phyloP scores from a whole-genome alignment of 257 asterid genomes.

The Solanum virginianum region DNA sequence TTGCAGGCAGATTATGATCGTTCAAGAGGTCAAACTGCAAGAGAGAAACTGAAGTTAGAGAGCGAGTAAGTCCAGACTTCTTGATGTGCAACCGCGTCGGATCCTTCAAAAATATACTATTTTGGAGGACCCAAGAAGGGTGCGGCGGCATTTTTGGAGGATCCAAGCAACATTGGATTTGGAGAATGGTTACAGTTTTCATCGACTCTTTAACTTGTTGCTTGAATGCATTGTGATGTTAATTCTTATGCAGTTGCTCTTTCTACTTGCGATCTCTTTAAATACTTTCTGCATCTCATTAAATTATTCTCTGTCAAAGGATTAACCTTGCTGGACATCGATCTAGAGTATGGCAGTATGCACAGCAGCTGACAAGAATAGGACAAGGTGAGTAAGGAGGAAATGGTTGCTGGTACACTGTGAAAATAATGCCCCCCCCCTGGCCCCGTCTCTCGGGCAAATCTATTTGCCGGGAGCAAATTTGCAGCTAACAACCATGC shows the following conservation, averaged over 20 bases:
- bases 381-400: slow-evolving; percentile 71
- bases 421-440: not conserved
- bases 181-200: not conserved
- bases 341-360: slow-evolving; percentile 78
- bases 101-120: not conserved
- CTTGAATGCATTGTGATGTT: not conserved
- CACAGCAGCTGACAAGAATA: slow-evolving; percentile 64
- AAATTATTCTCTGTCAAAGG: slow-evolving; percentile 30
- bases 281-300: slow-evolving; percentile 4
- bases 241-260: not conserved
- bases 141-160: not conserved
- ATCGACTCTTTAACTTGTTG: not conserved
- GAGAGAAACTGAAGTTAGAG: slow-evolving; percentile 62
- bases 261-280: not conserved
- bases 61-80: slow-evolving; percentile 45
- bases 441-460: too few species aligned
- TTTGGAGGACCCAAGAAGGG: not conserved
- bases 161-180: not conserved
- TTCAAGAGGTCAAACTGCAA: slow-evolving; percentile 52
- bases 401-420: not conserved
- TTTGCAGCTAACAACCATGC: too few species aligned
- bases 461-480: too few species aligned
- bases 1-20: slow-evolving; percentile 71
- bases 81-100: not conserved
- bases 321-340: slow-evolving; percentile 91